phyloP scores from a whole-genome alignment of 345 rosid genomes.

The Pistacia integerrima region DNA sequence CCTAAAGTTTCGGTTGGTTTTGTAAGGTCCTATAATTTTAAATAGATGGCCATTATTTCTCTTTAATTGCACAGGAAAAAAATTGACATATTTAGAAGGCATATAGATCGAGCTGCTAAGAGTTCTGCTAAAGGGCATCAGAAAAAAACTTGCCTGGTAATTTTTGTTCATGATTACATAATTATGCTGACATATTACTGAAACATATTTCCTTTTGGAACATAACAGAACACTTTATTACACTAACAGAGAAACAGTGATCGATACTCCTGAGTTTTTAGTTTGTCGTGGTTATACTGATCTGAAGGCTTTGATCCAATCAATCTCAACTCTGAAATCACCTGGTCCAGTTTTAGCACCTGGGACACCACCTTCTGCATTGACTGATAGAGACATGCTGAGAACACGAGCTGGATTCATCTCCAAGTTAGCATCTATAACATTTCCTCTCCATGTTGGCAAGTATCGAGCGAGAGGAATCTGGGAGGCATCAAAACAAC shows the following conservation, averaged over 20 bases:
- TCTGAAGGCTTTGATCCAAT: constrained; percentile 83
- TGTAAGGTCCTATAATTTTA: no score
- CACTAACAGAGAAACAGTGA: not conserved
- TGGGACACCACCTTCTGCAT: constrained; percentile 71
- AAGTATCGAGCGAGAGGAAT: constrained; percentile 71
- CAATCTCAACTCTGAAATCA: constrained; percentile 72
- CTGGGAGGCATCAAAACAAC: constrained; percentile 34
- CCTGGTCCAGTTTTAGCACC: constrained; percentile 81
- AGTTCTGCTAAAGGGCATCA: not conserved
- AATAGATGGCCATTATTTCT: no score
- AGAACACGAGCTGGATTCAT: constrained; percentile 81
- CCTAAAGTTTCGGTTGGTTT: no score
- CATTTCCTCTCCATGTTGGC: constrained; percentile 95
- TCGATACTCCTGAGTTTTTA: not conserved
- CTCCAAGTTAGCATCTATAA: constrained; percentile 79
- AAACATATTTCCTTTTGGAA: not conserved
- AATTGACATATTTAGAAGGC: no score
- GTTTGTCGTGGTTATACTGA: constrained; percentile 9
- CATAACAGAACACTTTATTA: not conserved
- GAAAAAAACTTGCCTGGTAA: constrained; percentile 4
- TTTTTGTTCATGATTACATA: constrained; percentile 2
- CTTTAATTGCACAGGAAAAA: no score
- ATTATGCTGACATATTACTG: not conserved
- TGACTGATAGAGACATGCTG: constrained; percentile 84
- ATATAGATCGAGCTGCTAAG: no score